Evolutionary conservation across 2,329 filamentous ascomycete genomes (phyloP).

Genomic region (Beauveria scarabaeidicola): DNA sequence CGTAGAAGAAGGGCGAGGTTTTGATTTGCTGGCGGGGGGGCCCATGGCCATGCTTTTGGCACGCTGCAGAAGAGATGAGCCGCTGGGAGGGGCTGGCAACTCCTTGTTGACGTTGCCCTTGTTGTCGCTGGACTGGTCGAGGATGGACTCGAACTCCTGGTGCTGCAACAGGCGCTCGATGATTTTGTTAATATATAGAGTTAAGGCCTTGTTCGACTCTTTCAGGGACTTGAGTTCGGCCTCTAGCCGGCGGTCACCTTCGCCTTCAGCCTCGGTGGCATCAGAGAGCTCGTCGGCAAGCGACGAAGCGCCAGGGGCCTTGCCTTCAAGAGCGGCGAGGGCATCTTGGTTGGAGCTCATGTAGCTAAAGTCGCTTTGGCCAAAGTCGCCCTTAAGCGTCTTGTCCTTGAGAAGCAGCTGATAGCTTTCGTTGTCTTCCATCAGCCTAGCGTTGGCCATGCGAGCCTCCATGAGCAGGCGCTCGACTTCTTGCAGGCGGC

Average conservation of each 20-base stretch:
- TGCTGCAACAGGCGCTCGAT: constrained; percentile 91
- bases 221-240: constrained; percentile 69
- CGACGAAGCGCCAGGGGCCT: constrained; percentile 41
- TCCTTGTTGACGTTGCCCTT: constrained; percentile 64
- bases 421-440: constrained; percentile 99
- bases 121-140: constrained; percentile 65
- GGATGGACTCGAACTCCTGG: constrained; percentile 88
- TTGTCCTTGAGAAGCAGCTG: constrained; percentile 90
- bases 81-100: constrained; percentile 59
- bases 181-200: constrained; percentile 98
- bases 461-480: constrained; percentile 81
- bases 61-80: constrained; percentile 48
- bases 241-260: constrained; percentile 61
- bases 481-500: constrained; percentile 82
- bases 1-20: constrained; percentile 49
- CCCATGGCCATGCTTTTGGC: constrained; percentile 52
- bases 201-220: constrained; percentile 95
- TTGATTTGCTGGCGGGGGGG: constrained; percentile 27
- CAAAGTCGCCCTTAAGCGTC: constrained; percentile 90
- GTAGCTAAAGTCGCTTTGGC: constrained; percentile 71
- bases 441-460: constrained; percentile 89
- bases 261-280: constrained; percentile 50
- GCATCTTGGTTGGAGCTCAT: constrained; percentile 57
- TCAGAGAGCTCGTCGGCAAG: constrained; percentile 86
- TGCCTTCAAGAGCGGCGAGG: constrained; percentile 55